Percentiles rank a stretch among this genome's conserved stretches.
These are phyloP conservation scores for Pterulicium gracile DNA, from an alignment of 1,284 basidiomycete species.

Conservation along the genomic window DNA sequence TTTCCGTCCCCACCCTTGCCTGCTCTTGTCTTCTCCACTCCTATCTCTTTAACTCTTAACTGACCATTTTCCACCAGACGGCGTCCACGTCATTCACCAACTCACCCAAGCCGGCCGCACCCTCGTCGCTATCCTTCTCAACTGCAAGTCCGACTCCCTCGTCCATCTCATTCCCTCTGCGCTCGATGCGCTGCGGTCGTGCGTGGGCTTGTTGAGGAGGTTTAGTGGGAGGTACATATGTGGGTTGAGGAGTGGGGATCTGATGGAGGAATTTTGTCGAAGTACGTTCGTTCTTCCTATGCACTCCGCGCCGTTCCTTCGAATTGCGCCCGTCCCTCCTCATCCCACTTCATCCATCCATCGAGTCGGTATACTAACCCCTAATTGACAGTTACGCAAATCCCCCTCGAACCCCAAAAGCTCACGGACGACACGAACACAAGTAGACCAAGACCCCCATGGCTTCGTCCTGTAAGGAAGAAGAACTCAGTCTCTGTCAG, in stretches of 20 bases:
- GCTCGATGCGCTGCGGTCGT: constrained; percentile 75
- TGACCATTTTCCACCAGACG: constrained; percentile 37
- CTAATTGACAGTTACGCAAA: constrained; percentile 60
- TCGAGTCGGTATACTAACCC: constrained; percentile 12
- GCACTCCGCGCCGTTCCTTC: not conserved
- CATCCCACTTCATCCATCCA: too few relatives aligned
- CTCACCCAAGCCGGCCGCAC: constrained; percentile 88
- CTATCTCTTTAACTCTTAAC: too few relatives aligned
- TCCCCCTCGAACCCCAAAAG: constrained; percentile 58
- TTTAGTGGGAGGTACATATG: constrained; percentile 80
- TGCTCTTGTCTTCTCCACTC: constrained; percentile 9
- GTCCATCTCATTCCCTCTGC: constrained; percentile 70
- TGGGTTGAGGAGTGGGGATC: constrained; percentile 77
- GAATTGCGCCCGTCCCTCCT: not conserved
- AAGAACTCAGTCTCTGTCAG: constrained; percentile 39
- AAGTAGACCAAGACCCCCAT: constrained; percentile 44
- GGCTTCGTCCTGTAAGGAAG: constrained; percentile 80
- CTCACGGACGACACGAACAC: not conserved
- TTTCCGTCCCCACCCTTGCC: constrained; percentile 9
- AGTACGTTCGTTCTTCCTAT: constrained; percentile 39
- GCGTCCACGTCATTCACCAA: constrained; percentile 89
- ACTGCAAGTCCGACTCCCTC: constrained; percentile 58
- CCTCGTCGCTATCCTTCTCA: constrained; percentile 73
- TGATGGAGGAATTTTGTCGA: constrained; percentile 88
- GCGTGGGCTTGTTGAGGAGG: constrained; percentile 68